Percentiles rank a stretch among this genome's conserved stretches.
Evolutionary conservation across 1,284 basidiomycete genomes (phyloP).

Genomic region (Polyporus tsugae): DNA sequence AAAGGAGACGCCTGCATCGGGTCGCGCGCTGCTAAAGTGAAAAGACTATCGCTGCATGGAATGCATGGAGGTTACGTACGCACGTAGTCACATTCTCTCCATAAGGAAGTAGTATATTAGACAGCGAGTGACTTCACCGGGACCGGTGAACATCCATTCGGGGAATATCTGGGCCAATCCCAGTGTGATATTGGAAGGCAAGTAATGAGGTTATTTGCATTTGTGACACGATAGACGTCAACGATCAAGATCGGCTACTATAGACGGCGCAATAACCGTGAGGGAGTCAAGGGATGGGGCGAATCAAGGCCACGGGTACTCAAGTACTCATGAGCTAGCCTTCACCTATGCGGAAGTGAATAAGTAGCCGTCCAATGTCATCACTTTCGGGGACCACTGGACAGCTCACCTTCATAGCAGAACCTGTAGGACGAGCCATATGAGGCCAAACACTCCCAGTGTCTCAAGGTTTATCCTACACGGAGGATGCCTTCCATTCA

Average conservation of each 20-base stretch:
- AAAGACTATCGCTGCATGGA: neutral
- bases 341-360: neutral
- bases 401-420: neutral
- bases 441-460: no score
- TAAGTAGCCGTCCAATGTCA: neutral
- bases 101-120: neutral
- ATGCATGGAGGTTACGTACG: neutral
- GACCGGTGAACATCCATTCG: neutral
- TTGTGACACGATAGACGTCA: neutral
- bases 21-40: neutral
- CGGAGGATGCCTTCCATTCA: neutral
- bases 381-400: neutral
- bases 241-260: constrained; percentile 1
- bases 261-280: neutral
- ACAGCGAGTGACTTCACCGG: neutral
- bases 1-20: neutral
- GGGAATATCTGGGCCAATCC: neutral
- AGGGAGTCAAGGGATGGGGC: neutral
- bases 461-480: no score
- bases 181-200: neutral
- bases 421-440: neutral
- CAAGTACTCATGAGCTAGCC: neutral
- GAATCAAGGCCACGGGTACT: neutral
- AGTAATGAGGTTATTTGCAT: neutral
- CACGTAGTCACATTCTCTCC: neutral